Base-by-base conservation (phyloP, 2,329 filamentous ascomycete genomes). In the Aspergillus intermedius region DNA sequence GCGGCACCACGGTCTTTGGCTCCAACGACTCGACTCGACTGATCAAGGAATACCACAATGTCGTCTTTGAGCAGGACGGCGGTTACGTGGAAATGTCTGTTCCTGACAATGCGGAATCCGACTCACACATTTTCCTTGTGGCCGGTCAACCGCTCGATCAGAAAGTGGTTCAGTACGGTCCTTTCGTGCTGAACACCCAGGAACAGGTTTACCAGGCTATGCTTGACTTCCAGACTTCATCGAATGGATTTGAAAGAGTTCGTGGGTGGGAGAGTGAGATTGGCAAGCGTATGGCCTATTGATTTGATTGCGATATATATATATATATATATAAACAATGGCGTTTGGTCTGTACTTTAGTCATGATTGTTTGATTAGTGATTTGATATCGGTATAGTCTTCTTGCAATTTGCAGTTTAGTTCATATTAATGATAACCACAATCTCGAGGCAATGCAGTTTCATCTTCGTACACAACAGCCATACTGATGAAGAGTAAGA, bases 221-320 rank as follows among this genome's bases (percentile, higher is more conserved):
- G 68, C 72, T 81, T 59, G 87, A 93, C 66, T 93, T 82, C 61
- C 84, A 87, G 70, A 82, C 76, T 12, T 76, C 81, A 54, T 75
- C 78, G 34, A 91, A 91, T 66, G 88, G 88, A 4, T 93, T 93
- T 58, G 88, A 93, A 73, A 77, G 87, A 53, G 87, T 87, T 1
- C 77, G 81, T 54, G 80, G 82, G 25, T 95, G 90, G 89, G 72
- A 84, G 68, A 90, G 86, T 63, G 86, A 94, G 72, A 95, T 95
- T 77, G 88, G 87, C 34, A 90, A 89, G 77, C 76, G 76, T 12
- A 88, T 88, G 84, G 68, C 37, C 1, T 40, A 30, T 30, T 12
- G 25, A 30, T 12, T 4, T 30, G 25, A 12, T 30, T 12, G 25
- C 25, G 10, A 30, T 10, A 10, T 30, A 30, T 28, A 22, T 22